phyloP scores from a whole-genome alignment of 768 basidiomycete species.

The Lentinula detonsa region DNA sequence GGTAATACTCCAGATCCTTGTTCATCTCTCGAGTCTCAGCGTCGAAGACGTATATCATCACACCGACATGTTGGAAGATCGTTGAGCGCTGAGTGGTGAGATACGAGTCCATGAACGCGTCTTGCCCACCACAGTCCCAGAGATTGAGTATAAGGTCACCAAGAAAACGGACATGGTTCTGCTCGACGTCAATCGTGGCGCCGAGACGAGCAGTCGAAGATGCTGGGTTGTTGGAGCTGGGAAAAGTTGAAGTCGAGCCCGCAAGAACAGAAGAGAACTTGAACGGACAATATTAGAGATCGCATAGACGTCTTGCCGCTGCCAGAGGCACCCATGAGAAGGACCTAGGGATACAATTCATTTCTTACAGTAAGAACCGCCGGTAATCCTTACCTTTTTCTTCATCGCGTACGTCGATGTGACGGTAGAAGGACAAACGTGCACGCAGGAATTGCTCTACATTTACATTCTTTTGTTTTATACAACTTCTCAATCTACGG shows the following conservation, averaged over 20 bases:
- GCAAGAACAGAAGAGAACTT: conserved; percentile 6
- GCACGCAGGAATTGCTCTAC: background rate
- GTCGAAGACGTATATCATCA: conserved; percentile 98
- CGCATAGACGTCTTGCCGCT: conserved; percentile 98
- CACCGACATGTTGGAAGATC: conserved; percentile 94
- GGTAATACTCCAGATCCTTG: conserved; percentile 89
- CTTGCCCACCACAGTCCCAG: conserved; percentile 99
- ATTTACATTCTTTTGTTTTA: no score
- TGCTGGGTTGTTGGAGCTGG: conserved; percentile 92
- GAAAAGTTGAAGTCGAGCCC: conserved; percentile 9
- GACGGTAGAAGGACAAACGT: background rate
- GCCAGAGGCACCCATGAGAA: conserved; percentile 96
- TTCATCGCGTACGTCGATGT: conserved; percentile 33
- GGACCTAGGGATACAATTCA: conserved; percentile 49
- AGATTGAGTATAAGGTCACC: conserved; percentile 94
- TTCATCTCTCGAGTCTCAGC: conserved; percentile 79
- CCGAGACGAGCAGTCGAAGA: conserved; percentile 87
- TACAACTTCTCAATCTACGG: background rate
- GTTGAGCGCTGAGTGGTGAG: conserved; percentile 87
- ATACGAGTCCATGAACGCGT: conserved; percentile 97
- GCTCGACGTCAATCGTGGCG: conserved; percentile 97
- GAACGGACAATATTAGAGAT: conserved; percentile 91
- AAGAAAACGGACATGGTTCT: conserved; percentile 95
- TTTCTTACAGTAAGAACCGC: conserved; percentile 5
- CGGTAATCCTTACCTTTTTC: conserved; percentile 45